A percentile compares a stretch with the other conserved stretches of the same genome.
These are phyloP conservation scores for Actinomucor elegans DNA, from an alignment of 371 early-diverging fungal species.

Conservation along the genomic window DNA sequence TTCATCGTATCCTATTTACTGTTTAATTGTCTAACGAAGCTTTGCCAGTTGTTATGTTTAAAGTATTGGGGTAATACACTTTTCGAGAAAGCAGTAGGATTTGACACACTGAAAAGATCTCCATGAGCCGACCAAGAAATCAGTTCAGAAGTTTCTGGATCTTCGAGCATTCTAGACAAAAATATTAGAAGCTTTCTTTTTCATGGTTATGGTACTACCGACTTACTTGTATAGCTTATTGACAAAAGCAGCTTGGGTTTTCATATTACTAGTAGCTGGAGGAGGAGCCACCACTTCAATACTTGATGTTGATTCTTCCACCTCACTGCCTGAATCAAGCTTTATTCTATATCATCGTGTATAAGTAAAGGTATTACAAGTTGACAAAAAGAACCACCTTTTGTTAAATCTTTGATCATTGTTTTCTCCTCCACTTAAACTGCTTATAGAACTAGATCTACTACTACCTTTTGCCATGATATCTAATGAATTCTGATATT, in stretches of 20 bases:
- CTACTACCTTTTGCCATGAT: conserved; percentile 13
- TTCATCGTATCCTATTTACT: too few relatives aligned
- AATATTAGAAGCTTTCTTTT: background rate
- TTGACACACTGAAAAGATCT: conserved; percentile 63
- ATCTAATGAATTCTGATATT: too few relatives aligned
- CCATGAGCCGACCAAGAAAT: conserved; percentile 66
- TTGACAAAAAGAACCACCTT: conserved; percentile 10
- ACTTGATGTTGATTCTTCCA: background rate
- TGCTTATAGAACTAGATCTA: conserved; percentile 20
- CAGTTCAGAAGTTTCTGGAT: conserved; percentile 52
- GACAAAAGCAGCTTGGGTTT: conserved; percentile 69
- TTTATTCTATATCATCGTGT: conserved; percentile 11
- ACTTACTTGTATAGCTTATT: conserved; percentile 68
- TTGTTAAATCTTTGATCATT: conserved; percentile 11
- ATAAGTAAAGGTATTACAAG: background rate
- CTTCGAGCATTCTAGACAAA: conserved; percentile 58
- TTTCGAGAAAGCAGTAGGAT: conserved; percentile 59
- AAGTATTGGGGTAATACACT: conserved; percentile 73
- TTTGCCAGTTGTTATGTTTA: conserved; percentile 86
- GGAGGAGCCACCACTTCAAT: background rate
- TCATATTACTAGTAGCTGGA: conserved; percentile 13
- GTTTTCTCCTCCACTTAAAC: conserved; percentile 6
- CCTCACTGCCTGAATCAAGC: conserved; percentile 6
- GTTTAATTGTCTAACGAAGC: conserved; percentile 87
- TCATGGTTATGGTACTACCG: background rate